Percentiles rank a stretch among this genome's conserved stretches.
These are phyloP conservation scores for Nakaseomyces sp. DNA, from an alignment of 1,139 yeast genomes.

Conservation along the genomic window DNA sequence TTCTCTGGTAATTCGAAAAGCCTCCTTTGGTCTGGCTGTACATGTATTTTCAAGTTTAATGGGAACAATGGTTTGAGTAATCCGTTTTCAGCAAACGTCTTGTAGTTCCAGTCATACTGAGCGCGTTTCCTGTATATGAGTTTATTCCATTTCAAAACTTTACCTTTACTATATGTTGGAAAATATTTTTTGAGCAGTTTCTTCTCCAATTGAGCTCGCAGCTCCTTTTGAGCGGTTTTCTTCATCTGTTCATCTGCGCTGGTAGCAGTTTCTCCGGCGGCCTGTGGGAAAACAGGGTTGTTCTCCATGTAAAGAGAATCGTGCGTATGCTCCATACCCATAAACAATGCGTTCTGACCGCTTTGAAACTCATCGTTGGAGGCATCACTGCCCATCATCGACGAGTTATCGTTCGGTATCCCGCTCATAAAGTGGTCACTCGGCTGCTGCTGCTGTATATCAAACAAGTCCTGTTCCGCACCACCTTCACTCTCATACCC, in stretches of 20 bases:
- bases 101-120: conserved; percentile 26
- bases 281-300: conserved; percentile 4
- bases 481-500: conserved; percentile 3
- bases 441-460: neutral
- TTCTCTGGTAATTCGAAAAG: conserved; percentile 19
- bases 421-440: conserved; percentile 9
- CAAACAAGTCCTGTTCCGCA: neutral
- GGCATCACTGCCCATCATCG: conserved; percentile 11
- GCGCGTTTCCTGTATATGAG: conserved; percentile 26
- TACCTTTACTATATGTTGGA: conserved; percentile 28
- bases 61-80: conserved; percentile 25
- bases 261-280: too few species aligned
- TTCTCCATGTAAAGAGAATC: conserved; percentile 3
- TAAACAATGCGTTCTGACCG: conserved; percentile 22
- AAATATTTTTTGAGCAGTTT: conserved; percentile 24
- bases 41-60: conserved; percentile 21
- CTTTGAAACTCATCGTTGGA: conserved; percentile 14
- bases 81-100: conserved; percentile 12
- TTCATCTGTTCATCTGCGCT: too few species aligned
- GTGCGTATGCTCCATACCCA: conserved; percentile 17
- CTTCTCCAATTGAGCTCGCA: conserved; percentile 5
- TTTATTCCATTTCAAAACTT: conserved; percentile 27
- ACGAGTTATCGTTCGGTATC: conserved; percentile 10
- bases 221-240: too few species aligned
- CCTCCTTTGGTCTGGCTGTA: conserved; percentile 31